Base-by-base conservation (phyloP, 495 filamentous ascomycete species). In the Thermochaetoides thermophila region DNA sequence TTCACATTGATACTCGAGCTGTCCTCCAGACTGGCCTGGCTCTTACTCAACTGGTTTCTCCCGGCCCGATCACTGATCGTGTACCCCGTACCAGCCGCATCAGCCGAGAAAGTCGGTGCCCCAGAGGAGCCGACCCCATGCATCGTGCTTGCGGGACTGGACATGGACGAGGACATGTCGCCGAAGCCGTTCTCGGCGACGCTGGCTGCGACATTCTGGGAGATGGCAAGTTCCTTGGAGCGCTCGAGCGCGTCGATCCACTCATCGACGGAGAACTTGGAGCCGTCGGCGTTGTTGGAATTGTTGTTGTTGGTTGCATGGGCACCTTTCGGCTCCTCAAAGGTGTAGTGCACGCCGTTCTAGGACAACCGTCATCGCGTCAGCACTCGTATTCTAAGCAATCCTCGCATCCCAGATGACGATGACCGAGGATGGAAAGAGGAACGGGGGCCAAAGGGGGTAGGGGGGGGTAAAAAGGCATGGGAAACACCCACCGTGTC, bases 331-430 rank as follows among this genome's bases (percentile, higher is more conserved):
- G 50, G 48, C 30, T 54, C 86, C 60, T 99, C 91, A 50, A 99
- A 99, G 13, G 79, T 82, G 49, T 78, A 86, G 40, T 89, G 85
- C 55, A 84, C 80, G 27, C 92, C 85, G 37, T 73, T 72, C 91
- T 96, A 24, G 11, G 11, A n/a, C n/a, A n/a, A n/a, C n/a, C n/a
- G 44, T 6, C 2, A 12, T 3, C 5, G 14, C 17, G 15, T 32
- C 11, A 34, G 28, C 8, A 9, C 17, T 25, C 19, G 12, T n/a
- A 13, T 33, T 19, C 17, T 22, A 35, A 24, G 31, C 42, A 25
- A 42, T 49, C 17, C 46, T 21, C 7, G 35, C 34, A 12, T 9
- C n/a, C 27, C 11, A 17, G 21, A 41, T 26, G 5, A 24, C 25
- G 26, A n/a, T 10, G 12, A 35, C 36, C 29, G 31, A 36, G 19